Evolutionary conservation across 805 yeast species (phyloP).

Genomic region (Saccharomyces kudriavzevii): DNA sequence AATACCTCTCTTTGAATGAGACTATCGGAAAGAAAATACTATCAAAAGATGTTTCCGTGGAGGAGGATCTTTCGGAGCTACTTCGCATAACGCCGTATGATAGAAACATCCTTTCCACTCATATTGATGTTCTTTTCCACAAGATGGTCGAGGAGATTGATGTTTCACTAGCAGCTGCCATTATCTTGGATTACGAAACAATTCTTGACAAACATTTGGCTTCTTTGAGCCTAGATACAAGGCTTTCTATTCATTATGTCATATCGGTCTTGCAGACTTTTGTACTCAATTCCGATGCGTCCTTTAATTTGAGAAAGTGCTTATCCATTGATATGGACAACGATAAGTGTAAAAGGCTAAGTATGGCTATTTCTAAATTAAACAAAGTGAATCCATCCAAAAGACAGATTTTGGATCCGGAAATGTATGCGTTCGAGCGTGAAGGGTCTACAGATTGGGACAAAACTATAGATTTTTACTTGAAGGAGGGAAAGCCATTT

Average conservation of each 20-base stretch:
- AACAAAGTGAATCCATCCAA: conserved; percentile 29
- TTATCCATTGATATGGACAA: conserved; percentile 71
- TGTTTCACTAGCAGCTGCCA: conserved; percentile 18
- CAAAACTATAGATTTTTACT: conserved; percentile 34
- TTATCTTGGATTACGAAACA: conserved; percentile 16
- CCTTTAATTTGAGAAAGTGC: conserved; percentile 56
- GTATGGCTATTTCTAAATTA: conserved; percentile 46
- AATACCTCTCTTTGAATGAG: conserved; percentile 12
- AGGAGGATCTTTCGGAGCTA: conserved; percentile 28
- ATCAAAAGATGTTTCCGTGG: conserved; percentile 11
- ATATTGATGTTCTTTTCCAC: conserved; percentile 13
- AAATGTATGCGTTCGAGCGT: conserved; percentile 22
- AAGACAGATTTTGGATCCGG: conserved; percentile 39
- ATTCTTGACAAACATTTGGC: conserved; percentile 24
- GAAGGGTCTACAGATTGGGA: conserved; percentile 20
- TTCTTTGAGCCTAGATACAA: conserved; percentile 19
- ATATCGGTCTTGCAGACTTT: conserved; percentile 38
- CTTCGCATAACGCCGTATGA: conserved; percentile 39
- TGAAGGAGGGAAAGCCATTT: conserved; percentile 36
- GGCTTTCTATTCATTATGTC: conserved; percentile 24
- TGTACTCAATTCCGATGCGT: conserved; percentile 45
- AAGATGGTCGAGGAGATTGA: conserved; percentile 23
- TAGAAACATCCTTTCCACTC: conserved; percentile 26
- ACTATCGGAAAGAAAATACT: conserved; percentile 7
- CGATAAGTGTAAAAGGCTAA: conserved; percentile 45